Percentiles rank a stretch among this genome's conserved stretches.
phyloP scores from a whole-genome alignment of 805 yeast species.

The Brettanomyces anomalus region DNA sequence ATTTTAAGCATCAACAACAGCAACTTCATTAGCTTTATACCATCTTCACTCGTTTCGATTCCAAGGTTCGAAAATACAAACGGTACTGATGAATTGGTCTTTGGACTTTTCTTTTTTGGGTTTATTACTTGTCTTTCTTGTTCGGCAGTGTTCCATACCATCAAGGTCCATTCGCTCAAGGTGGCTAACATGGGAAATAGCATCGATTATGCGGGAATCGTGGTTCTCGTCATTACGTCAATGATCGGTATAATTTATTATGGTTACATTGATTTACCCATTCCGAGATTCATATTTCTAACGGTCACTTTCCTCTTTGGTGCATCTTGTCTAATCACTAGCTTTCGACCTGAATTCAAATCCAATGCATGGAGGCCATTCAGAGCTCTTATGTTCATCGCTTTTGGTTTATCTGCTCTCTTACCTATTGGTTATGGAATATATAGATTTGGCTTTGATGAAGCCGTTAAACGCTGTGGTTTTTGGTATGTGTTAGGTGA shows the following conservation, averaged over 20 bases:
- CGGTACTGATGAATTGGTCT: conserved; percentile 30
- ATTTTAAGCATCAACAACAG: conserved; percentile 9
- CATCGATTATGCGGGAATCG: conserved; percentile 48
- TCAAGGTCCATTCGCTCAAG: conserved; percentile 39
- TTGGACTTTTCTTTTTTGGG: conserved; percentile 37
- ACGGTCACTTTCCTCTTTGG: conserved; percentile 48
- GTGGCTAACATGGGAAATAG: conserved; percentile 39
- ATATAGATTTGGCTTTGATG: conserved; percentile 36
- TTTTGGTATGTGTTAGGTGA: conserved; percentile 58
- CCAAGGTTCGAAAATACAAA: conserved; percentile 20
- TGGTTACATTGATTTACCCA: conserved; percentile 36
- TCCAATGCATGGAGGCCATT: conserved; percentile 63
- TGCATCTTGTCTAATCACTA: conserved; percentile 47
- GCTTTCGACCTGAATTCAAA: conserved; percentile 60
- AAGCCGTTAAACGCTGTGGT: conserved; percentile 42
- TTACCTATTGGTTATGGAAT: conserved; percentile 59
- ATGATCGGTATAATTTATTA: conserved; percentile 30
- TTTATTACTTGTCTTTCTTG: conserved; percentile 35
- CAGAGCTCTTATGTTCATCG: conserved; percentile 69
- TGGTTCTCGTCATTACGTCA: conserved; percentile 40
- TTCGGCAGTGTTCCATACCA: conserved; percentile 42
- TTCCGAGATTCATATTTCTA: conserved; percentile 29
- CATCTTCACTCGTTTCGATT: conserved; percentile 17
- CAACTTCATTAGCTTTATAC: conserved; percentile 14
- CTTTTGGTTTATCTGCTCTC: conserved; percentile 71